These are phyloP conservation scores for Trichoderma sp. DNA, from an alignment of 2,329 filamentous ascomycete species.

Conservation along the genomic window DNA sequence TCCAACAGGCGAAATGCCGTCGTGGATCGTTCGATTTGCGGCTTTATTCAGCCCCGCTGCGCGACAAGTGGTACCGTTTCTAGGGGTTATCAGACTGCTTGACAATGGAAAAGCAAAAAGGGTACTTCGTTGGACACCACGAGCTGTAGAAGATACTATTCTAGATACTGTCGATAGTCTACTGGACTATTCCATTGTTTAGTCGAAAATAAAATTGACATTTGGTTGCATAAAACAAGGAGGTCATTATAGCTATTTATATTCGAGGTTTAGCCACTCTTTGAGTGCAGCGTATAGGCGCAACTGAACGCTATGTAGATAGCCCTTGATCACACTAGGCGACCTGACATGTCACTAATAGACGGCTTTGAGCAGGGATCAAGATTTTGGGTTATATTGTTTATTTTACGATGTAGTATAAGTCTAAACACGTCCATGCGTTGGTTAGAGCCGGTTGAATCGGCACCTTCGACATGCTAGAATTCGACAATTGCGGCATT, in stretches of 20 bases:
- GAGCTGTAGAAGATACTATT: not conserved
- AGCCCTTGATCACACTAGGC: no score
- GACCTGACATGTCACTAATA: no score
- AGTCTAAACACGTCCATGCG: no score
- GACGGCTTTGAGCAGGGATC: no score
- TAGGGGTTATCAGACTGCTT: not conserved
- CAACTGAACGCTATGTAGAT: no score
- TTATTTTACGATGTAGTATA: no score
- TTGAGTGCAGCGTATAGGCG: no score
- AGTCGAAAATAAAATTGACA: not conserved
- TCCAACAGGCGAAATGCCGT: constrained; percentile 1
- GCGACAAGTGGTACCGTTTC: constrained; percentile 1
- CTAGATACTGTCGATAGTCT: constrained; percentile 11
- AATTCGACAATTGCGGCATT: no score
- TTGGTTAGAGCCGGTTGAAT: no score
- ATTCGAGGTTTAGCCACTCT: not conserved
- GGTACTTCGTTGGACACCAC: constrained; percentile 1
- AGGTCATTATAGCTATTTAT: not conserved
- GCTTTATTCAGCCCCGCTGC: not conserved
- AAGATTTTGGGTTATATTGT: no score
- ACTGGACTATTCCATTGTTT: not conserved
- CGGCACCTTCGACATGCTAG: no score
- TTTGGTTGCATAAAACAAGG: not conserved
- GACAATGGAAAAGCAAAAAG: not conserved
- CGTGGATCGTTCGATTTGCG: constrained; percentile 10